Base-by-base conservation (phyloP, 352 stramenopile species). In the Phytopythium litorale region DNA sequence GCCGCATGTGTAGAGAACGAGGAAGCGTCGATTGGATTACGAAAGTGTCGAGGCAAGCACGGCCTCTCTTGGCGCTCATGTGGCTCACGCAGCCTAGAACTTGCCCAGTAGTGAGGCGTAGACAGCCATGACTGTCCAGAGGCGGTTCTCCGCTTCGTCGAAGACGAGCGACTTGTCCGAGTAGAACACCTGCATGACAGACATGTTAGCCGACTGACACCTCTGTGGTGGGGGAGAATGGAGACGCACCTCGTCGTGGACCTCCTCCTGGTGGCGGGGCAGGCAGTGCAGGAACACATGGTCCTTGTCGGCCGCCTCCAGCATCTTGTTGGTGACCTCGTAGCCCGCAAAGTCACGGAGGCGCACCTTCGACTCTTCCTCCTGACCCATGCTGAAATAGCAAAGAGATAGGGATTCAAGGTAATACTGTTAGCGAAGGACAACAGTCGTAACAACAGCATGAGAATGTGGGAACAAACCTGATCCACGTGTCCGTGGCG, bases 41-140 rank as follows among this genome's bases (percentile, higher is more conserved):
- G 35, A 40, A 40, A 0, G 35, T 40, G 35, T 40, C 35, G 35
- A 40, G 35, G 2, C 28, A 32, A 32, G 28, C 28, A 0, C 0
- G 28, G 5, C 28, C 28, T 32, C 28, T 4, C 7, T 4, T 32
- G 28, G 28, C 28, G 28, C 3, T 32, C 28, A 4, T 32, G 28
- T 4, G 28, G 3, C 3, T 32, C 7, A 32, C 28, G 28, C 28
- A 7, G 38, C 51, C 67, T 76, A 86, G 30, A 81, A 84, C 64
- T 87, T 87, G 61, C 76, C 79, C 4, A 89, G 62, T 19, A 90
- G 69, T 32, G 86, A 81, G 0, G 84, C 74, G 65, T 89, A 93
- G 42, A 99, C 94, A 32, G 97, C 94, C 97, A 99, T 99, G 64
- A 99, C 97, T 4, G 97, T 99, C 97, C 97, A 99, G 82, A 99